Conservation (phyloP, 805 yeast genomes). For the Henningerozyma blattae region DNA sequence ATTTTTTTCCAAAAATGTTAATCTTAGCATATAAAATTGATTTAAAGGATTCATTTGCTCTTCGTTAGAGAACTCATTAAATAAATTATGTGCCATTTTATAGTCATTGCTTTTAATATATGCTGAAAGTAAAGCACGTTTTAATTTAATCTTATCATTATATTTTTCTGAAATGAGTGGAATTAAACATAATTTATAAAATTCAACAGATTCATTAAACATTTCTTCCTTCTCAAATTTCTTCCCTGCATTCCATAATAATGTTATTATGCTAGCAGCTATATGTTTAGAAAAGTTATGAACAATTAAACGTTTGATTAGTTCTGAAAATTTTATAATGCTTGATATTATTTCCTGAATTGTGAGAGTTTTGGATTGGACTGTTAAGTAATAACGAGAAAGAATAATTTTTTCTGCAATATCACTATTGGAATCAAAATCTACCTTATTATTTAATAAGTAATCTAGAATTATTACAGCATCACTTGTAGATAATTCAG, state of each 20-base stretch:
- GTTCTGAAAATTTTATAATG: conserved; percentile 14
- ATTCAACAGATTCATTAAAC: conserved; percentile 12
- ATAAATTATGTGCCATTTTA: conserved; percentile 13
- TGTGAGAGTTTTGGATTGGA: conserved; percentile 14
- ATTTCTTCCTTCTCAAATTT: conserved; percentile 16
- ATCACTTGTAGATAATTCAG: conserved; percentile 12
- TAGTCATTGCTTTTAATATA: conserved; percentile 14
- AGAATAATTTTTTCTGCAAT: conserved; percentile 22
- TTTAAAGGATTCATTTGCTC: conserved; percentile 21
- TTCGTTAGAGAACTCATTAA: conserved; percentile 12
- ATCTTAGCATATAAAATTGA: conserved; percentile 24
- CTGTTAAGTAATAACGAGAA: conserved; percentile 14
- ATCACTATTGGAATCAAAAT: conserved; percentile 16
- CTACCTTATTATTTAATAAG: conserved; percentile 23
- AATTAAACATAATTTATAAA: conserved; percentile 18
- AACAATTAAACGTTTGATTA: conserved; percentile 20
- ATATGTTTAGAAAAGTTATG: conserved; percentile 19
- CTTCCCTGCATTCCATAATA: conserved; percentile 31
- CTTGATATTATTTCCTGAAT: conserved; percentile 12
- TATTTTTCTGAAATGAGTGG: conserved; percentile 16
- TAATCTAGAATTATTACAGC: conserved; percentile 27
- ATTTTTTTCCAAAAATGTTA: conserved; percentile 8
- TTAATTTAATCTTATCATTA: conserved; percentile 25
- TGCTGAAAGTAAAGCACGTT: conserved; percentile 26
- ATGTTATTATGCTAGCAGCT: conserved; percentile 23